Percentiles rank a stretch among this genome's conserved stretches.
Conservation (phyloP, 441 rosid species). For the Omphalea diandra region DNA sequence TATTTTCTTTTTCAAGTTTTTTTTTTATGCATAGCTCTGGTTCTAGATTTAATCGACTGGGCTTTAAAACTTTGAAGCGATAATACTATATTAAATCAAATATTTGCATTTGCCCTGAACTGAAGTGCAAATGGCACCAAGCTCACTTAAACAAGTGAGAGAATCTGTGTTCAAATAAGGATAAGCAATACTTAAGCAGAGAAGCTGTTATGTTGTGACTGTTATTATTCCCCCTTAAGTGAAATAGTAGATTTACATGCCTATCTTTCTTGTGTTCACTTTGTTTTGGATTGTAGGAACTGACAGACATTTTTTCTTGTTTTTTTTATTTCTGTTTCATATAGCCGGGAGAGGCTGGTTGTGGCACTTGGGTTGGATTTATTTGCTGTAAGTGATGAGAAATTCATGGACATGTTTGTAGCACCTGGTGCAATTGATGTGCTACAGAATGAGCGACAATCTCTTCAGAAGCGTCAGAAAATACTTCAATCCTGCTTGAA, state of each 20-base stretch:
- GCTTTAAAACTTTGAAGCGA: background rate
- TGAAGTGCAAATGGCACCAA: background rate
- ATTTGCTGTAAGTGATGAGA: slow-evolving; percentile 83
- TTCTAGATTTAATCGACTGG: background rate
- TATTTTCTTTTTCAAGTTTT: background rate
- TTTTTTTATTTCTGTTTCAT: slow-evolving; percentile 20
- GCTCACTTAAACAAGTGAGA: background rate
- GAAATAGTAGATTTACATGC: background rate
- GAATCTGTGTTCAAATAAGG: background rate
- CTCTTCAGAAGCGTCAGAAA: slow-evolving; percentile 80
- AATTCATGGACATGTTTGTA: slow-evolving; percentile 93
- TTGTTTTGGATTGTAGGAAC: background rate
- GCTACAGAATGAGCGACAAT: slow-evolving; percentile 61
- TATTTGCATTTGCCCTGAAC: background rate
- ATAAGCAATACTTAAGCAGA: background rate
- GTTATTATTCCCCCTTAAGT: background rate
- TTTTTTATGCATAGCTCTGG: background rate
- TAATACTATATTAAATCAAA: background rate
- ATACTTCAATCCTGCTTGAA: slow-evolving; percentile 81
- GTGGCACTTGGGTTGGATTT: slow-evolving; percentile 56
- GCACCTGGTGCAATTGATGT: slow-evolving; percentile 86
- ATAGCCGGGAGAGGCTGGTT: slow-evolving; percentile 61
- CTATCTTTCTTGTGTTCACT: background rate
- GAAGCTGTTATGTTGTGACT: background rate
- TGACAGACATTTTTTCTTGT: background rate